Evolutionary conservation across 2,329 filamentous ascomycete genomes (phyloP), one percentile per base, ranked within the genome.

Genomic region (Aureobasidium sp.): DNA sequence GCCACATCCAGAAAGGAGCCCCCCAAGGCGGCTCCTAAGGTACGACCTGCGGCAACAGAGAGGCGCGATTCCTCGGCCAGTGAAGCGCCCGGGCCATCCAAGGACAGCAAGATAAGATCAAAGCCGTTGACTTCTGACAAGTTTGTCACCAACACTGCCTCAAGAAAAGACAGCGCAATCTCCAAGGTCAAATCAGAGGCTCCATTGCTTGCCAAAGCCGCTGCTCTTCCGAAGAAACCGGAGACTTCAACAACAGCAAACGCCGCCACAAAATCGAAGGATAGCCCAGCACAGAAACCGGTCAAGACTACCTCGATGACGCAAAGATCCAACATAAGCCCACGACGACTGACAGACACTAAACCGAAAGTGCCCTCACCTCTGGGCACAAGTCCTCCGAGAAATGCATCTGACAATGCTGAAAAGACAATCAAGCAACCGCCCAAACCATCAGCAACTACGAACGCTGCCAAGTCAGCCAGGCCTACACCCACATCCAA

Each of bases 281-380:
- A 67, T 34, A 59, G 54, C 15, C 30, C 65, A 11, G 63, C 63
- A 3, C 68, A 69, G 41, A 71, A 67, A 32, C 34, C 57, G 5
- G 61, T 62, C 29, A 63, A 72, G 68, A 15, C 69, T 69, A 63
- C 66, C 30, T 63, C 63, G 37, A 65, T 68, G 25, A 39, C 30
- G 16, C 42, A 58, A 49, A 65, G 69, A 64, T 50, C 61, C 45
- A 39, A 42, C 42, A 50, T 34, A 25, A 58, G 49, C 32, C 36
- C 49, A n/a, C 41, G 55, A 50, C 50, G 42, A 37, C 32, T 59
- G 67, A 69, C 70, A 69, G 55, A 75, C 73, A 84, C 76, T 63
- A 83, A 82, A 45, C 82, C 84, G 1, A 81, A 80, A 68, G 86
- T 86, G 59, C 83, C 83, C 2, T 86, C 84, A 16, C 83, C 83